Base-by-base conservation (phyloP, 2,329 filamentous ascomycete genomes). In the Aureobasidium vineae region DNA sequence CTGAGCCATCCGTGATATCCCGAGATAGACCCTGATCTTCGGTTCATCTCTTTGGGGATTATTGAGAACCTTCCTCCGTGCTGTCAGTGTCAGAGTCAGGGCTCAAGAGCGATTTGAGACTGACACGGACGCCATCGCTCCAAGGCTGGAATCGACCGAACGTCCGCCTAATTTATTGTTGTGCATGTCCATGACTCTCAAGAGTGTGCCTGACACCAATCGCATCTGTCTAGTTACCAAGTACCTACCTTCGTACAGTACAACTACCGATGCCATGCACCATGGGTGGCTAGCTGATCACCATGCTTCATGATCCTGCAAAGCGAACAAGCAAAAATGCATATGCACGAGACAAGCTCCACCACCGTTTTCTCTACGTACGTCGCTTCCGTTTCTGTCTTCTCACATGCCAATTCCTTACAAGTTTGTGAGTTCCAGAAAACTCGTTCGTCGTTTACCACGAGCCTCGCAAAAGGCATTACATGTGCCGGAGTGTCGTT, bases 1-100 rank as follows among this genome's bases (percentile, higher is more conserved):
- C 36, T 59, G 54, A 8, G 23, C 40, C 54, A 59, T 52, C 59
- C 59, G 59, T 63, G 45, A 63, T 23, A 40, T 63, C 11, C 59
- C 59, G 59, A 63, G 21, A 16, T 59, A 21, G 59, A 63, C 59
- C 59, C 59, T 63, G 59, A 63, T 49, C 56, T 61, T 40, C 57
- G 41, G 43, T 33, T 61, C 57, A 49, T 61, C 45, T 40, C 45
- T 28, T 52, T 28, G 31, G 59, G 33, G 31, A 36, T 15, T 26
- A 47, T 52, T 45, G 31, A 31, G 21, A 63, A 52, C 45, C 36
- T 52, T 40, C 31, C 31, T 52, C 31, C 59, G 31, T 36, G 28
- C 57, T 61, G 57, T 49, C 57, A 49, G 31, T 61, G 41, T 49
- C 57, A 54, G 33, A 19, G 41, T 49, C 57, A 54, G 33, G 28